phyloP scores from a whole-genome alignment of 2,329 filamentous ascomycete species.

The Exophiala aquamarina region DNA sequence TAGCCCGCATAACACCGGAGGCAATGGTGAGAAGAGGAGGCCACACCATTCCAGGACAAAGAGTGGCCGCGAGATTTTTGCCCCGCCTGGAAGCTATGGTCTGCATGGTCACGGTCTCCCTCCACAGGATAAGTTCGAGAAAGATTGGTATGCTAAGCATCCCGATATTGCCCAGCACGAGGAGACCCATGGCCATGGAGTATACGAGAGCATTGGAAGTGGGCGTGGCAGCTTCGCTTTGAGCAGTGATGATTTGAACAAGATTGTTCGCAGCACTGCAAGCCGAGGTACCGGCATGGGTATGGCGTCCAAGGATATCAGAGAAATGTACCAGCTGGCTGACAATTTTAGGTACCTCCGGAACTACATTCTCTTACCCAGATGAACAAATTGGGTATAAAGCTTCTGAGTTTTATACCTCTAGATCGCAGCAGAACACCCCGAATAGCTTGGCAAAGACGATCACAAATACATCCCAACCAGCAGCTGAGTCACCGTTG shows the following conservation, averaged over 20 bases:
- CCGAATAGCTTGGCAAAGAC: slow-evolving; percentile 41
- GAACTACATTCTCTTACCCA: slow-evolving; percentile 69
- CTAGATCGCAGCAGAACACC: slow-evolving; percentile 71
- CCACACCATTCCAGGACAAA: slow-evolving; percentile 68
- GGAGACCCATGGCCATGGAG: slow-evolving; percentile 58
- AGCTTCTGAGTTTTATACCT: slow-evolving; percentile 79
- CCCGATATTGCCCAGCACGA: slow-evolving; percentile 75
- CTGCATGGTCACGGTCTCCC: slow-evolving; percentile 82
- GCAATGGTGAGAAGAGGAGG: slow-evolving; percentile 40
- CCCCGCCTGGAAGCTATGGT: slow-evolving; percentile 87
- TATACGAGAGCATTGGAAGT: slow-evolving; percentile 60
- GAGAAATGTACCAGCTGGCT: too few relatives aligned
- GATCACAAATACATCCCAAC: slow-evolving; percentile 46
- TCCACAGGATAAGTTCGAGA: slow-evolving; percentile 78
- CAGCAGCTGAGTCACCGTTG: slow-evolving; percentile 51
- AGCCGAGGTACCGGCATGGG: slow-evolving; percentile 47
- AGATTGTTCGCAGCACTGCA: slow-evolving; percentile 74
- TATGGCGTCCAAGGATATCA: background rate
- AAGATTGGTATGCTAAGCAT: slow-evolving; percentile 90
- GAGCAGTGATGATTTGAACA: slow-evolving; percentile 87
- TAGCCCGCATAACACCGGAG: slow-evolving; percentile 28
- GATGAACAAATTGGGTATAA: slow-evolving; percentile 89
- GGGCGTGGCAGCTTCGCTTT: slow-evolving; percentile 74
- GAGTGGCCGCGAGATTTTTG: slow-evolving; percentile 68
- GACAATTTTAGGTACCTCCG: slow-evolving; percentile 58